Conservation (phyloP, 495 filamentous ascomycete species). For the Annulohypoxylon nitens region DNA sequence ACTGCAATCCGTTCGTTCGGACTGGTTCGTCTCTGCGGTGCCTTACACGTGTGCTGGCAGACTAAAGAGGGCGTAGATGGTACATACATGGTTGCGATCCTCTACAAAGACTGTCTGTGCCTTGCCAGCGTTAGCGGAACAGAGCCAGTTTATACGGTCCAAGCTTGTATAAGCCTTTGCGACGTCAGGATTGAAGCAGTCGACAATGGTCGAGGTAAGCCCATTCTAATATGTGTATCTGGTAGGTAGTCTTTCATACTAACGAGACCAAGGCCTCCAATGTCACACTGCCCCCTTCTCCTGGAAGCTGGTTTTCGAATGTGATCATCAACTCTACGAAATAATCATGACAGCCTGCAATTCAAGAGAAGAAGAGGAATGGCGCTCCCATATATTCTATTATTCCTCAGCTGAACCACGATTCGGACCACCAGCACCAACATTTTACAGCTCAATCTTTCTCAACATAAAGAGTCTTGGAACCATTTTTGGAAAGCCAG, state of each 20-base stretch:
- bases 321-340: conserved; percentile 81
- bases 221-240: neutral
- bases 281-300: conserved; percentile 88
- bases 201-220: conserved; percentile 85
- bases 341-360: conserved; percentile 91
- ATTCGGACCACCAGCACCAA: conserved; percentile 60
- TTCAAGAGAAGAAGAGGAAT: conserved; percentile 80
- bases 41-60: conserved; percentile 87
- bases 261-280: conserved; percentile 72
- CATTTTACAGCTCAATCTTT: conserved; percentile 69
- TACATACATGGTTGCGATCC: conserved; percentile 86
- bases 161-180: conserved; percentile 78
- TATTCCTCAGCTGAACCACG: conserved; percentile 55
- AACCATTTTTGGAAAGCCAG: conserved; percentile 75
- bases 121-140: conserved; percentile 75
- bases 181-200: conserved; percentile 80
- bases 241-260: conserved; percentile 8
- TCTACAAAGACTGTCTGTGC: conserved; percentile 85
- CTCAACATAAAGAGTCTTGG: conserved; percentile 81
- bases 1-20: conserved; percentile 80
- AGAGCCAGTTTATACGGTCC: conserved; percentile 74
- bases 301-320: conserved; percentile 94
- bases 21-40: conserved; percentile 86
- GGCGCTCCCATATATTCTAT: conserved; percentile 70
- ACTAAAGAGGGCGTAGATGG: conserved; percentile 73